phyloP scores from a whole-genome alignment of 2,329 filamentous ascomycete genomes.

The Sporothrix brasiliensis region DNA sequence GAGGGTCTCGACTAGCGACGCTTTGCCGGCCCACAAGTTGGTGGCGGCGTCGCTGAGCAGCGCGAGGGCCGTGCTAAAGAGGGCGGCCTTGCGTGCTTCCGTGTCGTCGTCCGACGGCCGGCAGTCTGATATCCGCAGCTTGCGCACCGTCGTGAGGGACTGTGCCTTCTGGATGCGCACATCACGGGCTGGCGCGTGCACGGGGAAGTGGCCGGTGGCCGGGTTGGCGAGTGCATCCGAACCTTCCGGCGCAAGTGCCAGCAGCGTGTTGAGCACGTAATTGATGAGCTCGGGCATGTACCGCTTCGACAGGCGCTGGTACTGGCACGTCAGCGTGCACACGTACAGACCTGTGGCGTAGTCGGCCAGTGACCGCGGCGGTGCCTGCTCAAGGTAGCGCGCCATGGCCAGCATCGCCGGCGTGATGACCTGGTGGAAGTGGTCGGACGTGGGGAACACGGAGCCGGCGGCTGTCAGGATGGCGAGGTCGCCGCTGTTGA shows the following conservation, averaged over 20 bases:
- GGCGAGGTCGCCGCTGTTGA: slow-evolving; percentile 71
- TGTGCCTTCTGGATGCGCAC: slow-evolving; percentile 64
- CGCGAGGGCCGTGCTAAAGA: slow-evolving; percentile 64
- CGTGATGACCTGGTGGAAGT: slow-evolving; percentile 94
- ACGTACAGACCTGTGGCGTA: slow-evolving; percentile 76
- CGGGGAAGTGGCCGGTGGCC: slow-evolving; percentile 28
- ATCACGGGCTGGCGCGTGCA: slow-evolving; percentile 18
- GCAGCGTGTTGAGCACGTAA: slow-evolving; percentile 75
- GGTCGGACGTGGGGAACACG: slow-evolving; percentile 93
- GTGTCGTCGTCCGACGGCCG: slow-evolving; percentile 37
- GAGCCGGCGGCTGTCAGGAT: slow-evolving; percentile 81
- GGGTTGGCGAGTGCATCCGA: neutral
- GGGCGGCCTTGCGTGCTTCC: slow-evolving; percentile 56
- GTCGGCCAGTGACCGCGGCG: slow-evolving; percentile 66
- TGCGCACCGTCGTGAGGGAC: slow-evolving; percentile 23
- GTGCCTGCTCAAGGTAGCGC: slow-evolving; percentile 78
- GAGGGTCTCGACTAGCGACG: slow-evolving; percentile 80
- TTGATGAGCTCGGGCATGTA: slow-evolving; percentile 88
- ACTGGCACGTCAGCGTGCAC: slow-evolving; percentile 77
- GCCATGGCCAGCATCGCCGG: slow-evolving; percentile 84
- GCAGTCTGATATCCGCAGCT: slow-evolving; percentile 33
- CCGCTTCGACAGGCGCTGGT: slow-evolving; percentile 79
- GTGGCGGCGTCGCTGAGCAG: slow-evolving; percentile 67
- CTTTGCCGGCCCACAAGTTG: slow-evolving; percentile 71
- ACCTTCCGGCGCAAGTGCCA: slow-evolving; percentile 60